Conservation (phyloP, 2,329 filamentous ascomycete species). For the Ophiostoma piceae region DNA sequence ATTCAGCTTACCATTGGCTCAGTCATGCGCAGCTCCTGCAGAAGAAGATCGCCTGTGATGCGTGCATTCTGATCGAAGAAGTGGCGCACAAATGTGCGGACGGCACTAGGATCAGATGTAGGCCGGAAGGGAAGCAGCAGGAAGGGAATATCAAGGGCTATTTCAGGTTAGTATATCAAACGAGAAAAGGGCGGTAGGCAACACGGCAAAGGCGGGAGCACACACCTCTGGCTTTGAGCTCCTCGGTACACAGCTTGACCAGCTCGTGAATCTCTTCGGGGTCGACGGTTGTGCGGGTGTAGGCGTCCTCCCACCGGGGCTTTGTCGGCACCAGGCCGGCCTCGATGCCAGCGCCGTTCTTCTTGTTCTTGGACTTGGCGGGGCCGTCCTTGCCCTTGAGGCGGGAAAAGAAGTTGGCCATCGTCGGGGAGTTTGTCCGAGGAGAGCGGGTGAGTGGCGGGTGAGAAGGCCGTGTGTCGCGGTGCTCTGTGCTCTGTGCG, state of each 20-base stretch:
- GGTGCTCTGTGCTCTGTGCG: neutral
- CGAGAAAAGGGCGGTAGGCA: neutral
- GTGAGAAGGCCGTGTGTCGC: neutral
- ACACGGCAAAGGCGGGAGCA: constrained; percentile 22
- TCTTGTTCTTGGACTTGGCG: constrained; percentile 56
- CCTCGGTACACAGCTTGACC: constrained; percentile 74
- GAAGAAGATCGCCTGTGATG: constrained; percentile 63
- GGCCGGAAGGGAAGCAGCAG: constrained; percentile 91
- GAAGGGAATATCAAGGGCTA: constrained; percentile 86
- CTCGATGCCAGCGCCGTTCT: constrained; percentile 52
- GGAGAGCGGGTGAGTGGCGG: neutral
- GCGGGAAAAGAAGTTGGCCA: constrained; percentile 57
- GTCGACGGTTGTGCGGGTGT: constrained; percentile 72
- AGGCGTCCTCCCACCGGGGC: constrained; percentile 82
- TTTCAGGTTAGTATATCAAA: constrained; percentile 9
- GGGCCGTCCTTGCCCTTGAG: constrained; percentile 71
- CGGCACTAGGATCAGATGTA: constrained; percentile 83
- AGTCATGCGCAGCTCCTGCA: constrained; percentile 83
- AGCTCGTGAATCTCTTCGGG: constrained; percentile 89
- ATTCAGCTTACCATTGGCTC: constrained; percentile 71
- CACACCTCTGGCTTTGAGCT: constrained; percentile 91
- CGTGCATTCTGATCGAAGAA: constrained; percentile 71
- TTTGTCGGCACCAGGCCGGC: constrained; percentile 55
- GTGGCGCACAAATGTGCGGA: constrained; percentile 86
- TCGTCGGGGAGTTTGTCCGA: constrained; percentile 30